Evolutionary conservation across 306 rosid genomes (phyloP), one percentile per base, ranked within the genome.

Genomic region (Vigna mungo): DNA sequence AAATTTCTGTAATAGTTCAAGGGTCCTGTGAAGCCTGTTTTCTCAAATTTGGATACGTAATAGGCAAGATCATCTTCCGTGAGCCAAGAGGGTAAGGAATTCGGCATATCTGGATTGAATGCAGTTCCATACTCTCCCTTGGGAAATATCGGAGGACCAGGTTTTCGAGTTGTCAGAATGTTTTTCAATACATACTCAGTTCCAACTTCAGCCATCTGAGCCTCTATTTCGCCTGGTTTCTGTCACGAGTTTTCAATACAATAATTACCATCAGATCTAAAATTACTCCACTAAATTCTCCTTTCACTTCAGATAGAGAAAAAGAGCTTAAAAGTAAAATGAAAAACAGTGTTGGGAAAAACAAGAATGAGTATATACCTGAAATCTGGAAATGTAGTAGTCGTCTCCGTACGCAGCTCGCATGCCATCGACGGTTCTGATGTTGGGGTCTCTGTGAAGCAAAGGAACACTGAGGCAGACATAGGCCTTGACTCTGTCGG

Each of bases 1-100:
- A 79, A 0, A 46, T 60, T 77, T 76, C 85, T 83, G 9, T 89
- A 83, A 67, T 89, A 85, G 82, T 86, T 89, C 54, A 87, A 41
- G 7, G 61, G 80, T 46, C 87, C 90, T 0, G 79, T 72, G 89
- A 89, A 86, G 54, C 93, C 85, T 0, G 85, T 83, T 68, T 81
- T 72, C 2, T 83, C 70, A 44, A 72, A 89, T 65, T 89, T 83
- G 46, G 75, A 9, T 15, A 75, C 86, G 76, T 51, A 86, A 69
- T 86, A 85, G 20, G 56, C 76, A 30, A 89, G 61, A 46, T 86
- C 88, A 1, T 83, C 74, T 70, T 85, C 18, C 23, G 88, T 36
- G 68, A 89, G 82, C 93, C 90, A 89, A 25, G 85, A 54, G 3
- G 85, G 89, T 47, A 83, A 75, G 15, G 20, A 4, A 0, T 78